Conservation (phyloP, 129 eudicot genomes). For the Chrysanthemum makinoi region DNA sequence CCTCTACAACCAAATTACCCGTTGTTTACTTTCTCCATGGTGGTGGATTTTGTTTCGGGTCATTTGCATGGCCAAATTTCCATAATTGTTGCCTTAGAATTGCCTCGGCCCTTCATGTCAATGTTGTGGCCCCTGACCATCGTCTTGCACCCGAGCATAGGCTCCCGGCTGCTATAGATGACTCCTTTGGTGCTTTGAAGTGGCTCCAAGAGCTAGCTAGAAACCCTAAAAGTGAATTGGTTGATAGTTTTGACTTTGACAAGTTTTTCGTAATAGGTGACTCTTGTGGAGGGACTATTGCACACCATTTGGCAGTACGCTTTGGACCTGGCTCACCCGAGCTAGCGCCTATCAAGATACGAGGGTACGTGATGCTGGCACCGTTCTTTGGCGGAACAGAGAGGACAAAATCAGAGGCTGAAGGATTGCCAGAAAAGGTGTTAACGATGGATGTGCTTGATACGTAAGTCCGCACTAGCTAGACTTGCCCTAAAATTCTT, state of each 20-base stretch:
- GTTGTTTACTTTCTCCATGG: constrained; percentile 67
- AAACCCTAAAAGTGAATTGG: constrained; percentile 14
- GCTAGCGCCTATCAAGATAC: constrained; percentile 50
- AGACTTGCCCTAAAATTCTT: no score
- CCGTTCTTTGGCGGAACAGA: constrained; percentile 81
- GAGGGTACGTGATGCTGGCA: constrained; percentile 76
- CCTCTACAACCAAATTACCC: constrained; percentile 39
- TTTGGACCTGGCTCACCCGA: constrained; percentile 59
- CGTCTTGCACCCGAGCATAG: constrained; percentile 85
- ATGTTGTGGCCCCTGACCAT: constrained; percentile 74
- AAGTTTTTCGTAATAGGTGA: constrained; percentile 59
- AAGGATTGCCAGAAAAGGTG: constrained; percentile 51
- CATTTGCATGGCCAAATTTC: constrained; percentile 68
- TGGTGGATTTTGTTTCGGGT: constrained; percentile 78
- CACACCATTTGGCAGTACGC: constrained; percentile 71
- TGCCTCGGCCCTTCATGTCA: constrained; percentile 45
- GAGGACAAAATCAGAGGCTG: constrained; percentile 74
- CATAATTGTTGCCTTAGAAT: constrained; percentile 74
- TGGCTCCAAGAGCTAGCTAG: constrained; percentile 49
- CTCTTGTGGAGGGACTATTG: constrained; percentile 84
- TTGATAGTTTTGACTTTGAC: constrained; percentile 60
- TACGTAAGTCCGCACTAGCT: constrained; percentile 40
- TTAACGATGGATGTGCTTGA: constrained; percentile 60
- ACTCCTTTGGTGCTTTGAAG: constrained; percentile 43
- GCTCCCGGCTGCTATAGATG: constrained; percentile 81